Percentiles rank a stretch among this genome's conserved stretches.
phyloP scores from a whole-genome alignment of 2,329 filamentous ascomycete genomes.

The Hymenotorrendiella dingleyae region DNA sequence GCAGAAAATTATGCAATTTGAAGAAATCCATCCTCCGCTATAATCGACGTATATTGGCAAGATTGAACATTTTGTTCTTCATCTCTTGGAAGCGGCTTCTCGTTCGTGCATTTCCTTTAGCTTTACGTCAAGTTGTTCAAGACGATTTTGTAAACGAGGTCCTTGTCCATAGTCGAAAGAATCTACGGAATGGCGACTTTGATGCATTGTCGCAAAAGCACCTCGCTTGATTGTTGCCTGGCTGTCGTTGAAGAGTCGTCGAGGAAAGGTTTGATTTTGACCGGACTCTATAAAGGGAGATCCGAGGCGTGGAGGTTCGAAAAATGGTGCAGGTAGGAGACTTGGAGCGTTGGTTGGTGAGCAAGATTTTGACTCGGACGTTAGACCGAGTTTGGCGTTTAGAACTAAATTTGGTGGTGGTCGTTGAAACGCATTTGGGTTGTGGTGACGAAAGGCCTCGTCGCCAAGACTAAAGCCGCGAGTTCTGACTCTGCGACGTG shows the following conservation, averaged over 20 bases:
- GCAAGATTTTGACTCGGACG: not conserved
- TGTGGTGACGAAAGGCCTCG: slow-evolving; percentile 20
- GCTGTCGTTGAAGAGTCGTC: slow-evolving; percentile 41
- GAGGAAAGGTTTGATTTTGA: slow-evolving; percentile 56
- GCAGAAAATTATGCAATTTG: too few species aligned
- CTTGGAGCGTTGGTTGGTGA: slow-evolving; percentile 14
- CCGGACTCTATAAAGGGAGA: slow-evolving; percentile 50
- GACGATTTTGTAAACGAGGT: slow-evolving; percentile 22
- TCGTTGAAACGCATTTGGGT: slow-evolving; percentile 19
- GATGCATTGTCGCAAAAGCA: slow-evolving; percentile 54
- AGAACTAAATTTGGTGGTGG: slow-evolving; percentile 5
- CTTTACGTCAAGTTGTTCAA: slow-evolving; percentile 23
- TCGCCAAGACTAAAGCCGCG: slow-evolving; percentile 31
- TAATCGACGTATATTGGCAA: not conserved
- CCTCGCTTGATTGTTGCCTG: slow-evolving; percentile 31
- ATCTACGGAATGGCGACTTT: slow-evolving; percentile 32
- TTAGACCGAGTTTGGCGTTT: not conserved
- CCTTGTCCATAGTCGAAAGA: slow-evolving; percentile 28
- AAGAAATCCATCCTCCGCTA: not conserved
- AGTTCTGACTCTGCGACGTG: slow-evolving; percentile 27
- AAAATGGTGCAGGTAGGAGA: slow-evolving; percentile 30
- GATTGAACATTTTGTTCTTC: not conserved
- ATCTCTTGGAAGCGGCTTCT: slow-evolving; percentile 14
- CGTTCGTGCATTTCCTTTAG: slow-evolving; percentile 26
- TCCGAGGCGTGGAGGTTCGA: slow-evolving; percentile 42